Base-by-base conservation (phyloP, 805 yeast species). In the Kazachstania africana region DNA sequence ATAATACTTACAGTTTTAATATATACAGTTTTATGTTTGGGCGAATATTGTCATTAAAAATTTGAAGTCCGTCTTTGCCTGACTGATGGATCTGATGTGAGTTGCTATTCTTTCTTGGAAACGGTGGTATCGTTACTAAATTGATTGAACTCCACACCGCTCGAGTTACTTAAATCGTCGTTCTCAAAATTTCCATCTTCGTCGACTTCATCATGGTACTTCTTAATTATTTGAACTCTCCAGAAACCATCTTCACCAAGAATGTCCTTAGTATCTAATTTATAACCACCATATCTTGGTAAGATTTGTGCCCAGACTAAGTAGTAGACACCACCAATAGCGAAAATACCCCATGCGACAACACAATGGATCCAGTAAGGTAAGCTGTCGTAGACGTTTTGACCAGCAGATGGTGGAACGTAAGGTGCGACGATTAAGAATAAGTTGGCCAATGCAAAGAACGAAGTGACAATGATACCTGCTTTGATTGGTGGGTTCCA, bases 301-400 rank as follows among this genome's bases (percentile, higher is more conserved):
- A 77, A 53, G 1, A 75, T 30, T 36, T 57, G 57, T 26, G 74
- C 64, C 79, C 83, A 75, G 12, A 74, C 47, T 6, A 74, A 36
- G 78, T 84, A 81, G 60, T 79, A 81, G 1, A 66, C 42, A 23
- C 66, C 70, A 39, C 83, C 88, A 29, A 74, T 50, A 10, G 65
- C 78, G 44, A 77, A 75, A 28, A 81, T 64, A 41, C 78, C 85
- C 75, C 84, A 70, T 9, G 85, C 76, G n/a, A 78, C 82, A 30
- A 80, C 91, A 50, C 84, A 75, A 53, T 79, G 87, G 35, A 75
- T 65, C 66, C 73, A 81, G 59, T 81, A 81, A 18, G 93, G 93
- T 45, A 81, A 60, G 30, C 53, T 42, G n/a, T 70, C 55, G 63
- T 81, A 81, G 33, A 81, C 85, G 23, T 67, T 63, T 57, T 78